Evolutionary conservation across 306 rosid species (phyloP), one percentile per base, ranked within the genome.

Genomic region (Medicago lupulina): DNA sequence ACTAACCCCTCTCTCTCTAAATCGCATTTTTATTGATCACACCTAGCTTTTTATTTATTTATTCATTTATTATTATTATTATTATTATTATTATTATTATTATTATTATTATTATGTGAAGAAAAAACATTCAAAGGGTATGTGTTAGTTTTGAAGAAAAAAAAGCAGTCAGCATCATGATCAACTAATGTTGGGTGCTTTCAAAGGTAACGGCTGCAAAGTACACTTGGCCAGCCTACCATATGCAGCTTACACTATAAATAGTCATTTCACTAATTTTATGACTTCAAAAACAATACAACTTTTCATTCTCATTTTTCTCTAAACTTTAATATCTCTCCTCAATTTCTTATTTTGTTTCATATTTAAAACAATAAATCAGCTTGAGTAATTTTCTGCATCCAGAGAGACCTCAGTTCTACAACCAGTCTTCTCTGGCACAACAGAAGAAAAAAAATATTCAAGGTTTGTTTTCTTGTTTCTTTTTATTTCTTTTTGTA

Each of bases 181-280:
- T 73, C 76, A 28, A 28, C 31, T 17, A 47, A 61, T 55, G 58
- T 53, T 64, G 9, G 71, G 62, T 77, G 76, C 74, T 79, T 69
- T 76, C 58, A 71, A 81, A 80, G 71, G 81, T 81, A 70, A 47
- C 65, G 21, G 76, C 41, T 47, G 39, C 76, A 83, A 85, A 81
- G 54, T 75, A 74, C 75, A 68, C 50, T 28, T 39, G 55, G 12
- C 63, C 63, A 21, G 77, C 76, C 76, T 51, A 15, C 64, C 57
- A 40, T 51, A 41, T 41, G 11, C 63, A 3, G 55, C 55, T 71
- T 31, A 36, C 43, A 36, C 59, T 71, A 83, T 80, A 82, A 82
- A 79, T 75, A 84, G 18, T 17, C 67, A 51, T 7, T 53, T 73
- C 60, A 67, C 79, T 34, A 46, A 17, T 68, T 9, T 19, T 65